Evolutionary conservation across 2,329 filamentous ascomycete species (phyloP), one percentile per base, ranked within the genome.

Genomic region (Exserohilum turcica): DNA sequence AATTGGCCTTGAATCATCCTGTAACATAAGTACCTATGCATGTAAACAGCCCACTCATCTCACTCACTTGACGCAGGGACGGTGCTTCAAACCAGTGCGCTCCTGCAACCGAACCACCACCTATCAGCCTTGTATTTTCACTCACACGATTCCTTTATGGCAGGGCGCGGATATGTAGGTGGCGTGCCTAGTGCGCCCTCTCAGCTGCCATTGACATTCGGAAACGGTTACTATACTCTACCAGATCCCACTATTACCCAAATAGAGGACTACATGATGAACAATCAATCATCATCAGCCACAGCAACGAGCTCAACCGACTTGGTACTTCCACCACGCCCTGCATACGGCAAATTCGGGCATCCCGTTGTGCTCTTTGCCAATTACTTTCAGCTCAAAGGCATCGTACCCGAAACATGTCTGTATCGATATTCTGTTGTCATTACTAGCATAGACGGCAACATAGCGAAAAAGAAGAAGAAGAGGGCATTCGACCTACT

Each of bases 401-500:
- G 55, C 3, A 54, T 64, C 68, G 48, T 56, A 0, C 16, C 57
- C 1, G 50, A 67, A 2, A 56, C 59, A 6, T 39, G 55, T 1
- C 38, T 74, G 0, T 69, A 71, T 46, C 63, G 67, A 1, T 75
- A 74, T 39, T 65, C 60, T 0, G 45, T 71, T 1, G 46, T 61
- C 0, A 63, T 72, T 74, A 12, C 61, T 0, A 63, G 72, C 74
- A 13, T 58, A 78, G 35, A 72, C 63, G 7, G 72, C 67, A 8
- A 73, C 54, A 52, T 55, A 5, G 68, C 60, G 3, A 78, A 77
- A 46, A 74, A 74, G 29, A 82, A 79, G 66, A 79, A 74, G 31
- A 75, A 76, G 36, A 77, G 78, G 5, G 71, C 84, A 5, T 71
- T 85, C 13, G 68, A 80, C 13, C 62, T 81, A 18, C 60, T 86